phyloP scores from a whole-genome alignment of 1,139 yeast species.

The Pichia norvegensis region DNA sequence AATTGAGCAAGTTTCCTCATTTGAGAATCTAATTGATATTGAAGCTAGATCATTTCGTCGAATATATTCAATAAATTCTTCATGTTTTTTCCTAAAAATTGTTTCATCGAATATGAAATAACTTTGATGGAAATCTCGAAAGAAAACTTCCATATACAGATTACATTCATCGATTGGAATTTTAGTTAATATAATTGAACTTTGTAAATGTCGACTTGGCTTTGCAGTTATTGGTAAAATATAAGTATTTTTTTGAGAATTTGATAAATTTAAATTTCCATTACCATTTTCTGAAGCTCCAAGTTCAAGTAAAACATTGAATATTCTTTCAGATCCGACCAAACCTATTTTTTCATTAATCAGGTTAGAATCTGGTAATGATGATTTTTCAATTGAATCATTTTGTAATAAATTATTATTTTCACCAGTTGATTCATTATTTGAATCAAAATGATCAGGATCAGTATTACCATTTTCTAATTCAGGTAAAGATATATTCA shows the following conservation, averaged over 20 bases:
- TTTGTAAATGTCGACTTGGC: background rate
- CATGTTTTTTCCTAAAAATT: slow-evolving; percentile 23
- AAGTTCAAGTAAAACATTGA: slow-evolving; percentile 28
- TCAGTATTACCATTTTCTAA: slow-evolving; percentile 11
- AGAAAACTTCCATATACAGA: slow-evolving; percentile 28
- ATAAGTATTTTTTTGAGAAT: background rate
- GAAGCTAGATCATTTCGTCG: slow-evolving; percentile 7
- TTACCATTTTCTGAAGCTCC: slow-evolving; percentile 8
- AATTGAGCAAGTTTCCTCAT: slow-evolving; percentile 29
- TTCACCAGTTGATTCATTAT: background rate
- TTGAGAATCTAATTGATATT: slow-evolving; percentile 7
- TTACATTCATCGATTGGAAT: slow-evolving; percentile 25
- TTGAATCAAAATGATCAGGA: slow-evolving; percentile 19
- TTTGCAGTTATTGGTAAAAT: background rate
- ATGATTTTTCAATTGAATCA: background rate
- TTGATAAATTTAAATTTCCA: background rate
- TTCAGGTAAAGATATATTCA: slow-evolving; percentile 28
- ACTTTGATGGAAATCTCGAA: slow-evolving; percentile 29
- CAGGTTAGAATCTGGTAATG: slow-evolving; percentile 11
- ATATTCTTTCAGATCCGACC: slow-evolving; percentile 28
- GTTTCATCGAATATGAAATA: slow-evolving; percentile 29
- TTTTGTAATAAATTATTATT: background rate
- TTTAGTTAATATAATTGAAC: slow-evolving; percentile 26
- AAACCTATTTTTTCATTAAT: slow-evolving; percentile 5
- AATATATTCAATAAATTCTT: slow-evolving; percentile 20